phyloP scores from a whole-genome alignment of 2,329 filamentous ascomycete genomes.

The Colletotrichum liriopes region DNA sequence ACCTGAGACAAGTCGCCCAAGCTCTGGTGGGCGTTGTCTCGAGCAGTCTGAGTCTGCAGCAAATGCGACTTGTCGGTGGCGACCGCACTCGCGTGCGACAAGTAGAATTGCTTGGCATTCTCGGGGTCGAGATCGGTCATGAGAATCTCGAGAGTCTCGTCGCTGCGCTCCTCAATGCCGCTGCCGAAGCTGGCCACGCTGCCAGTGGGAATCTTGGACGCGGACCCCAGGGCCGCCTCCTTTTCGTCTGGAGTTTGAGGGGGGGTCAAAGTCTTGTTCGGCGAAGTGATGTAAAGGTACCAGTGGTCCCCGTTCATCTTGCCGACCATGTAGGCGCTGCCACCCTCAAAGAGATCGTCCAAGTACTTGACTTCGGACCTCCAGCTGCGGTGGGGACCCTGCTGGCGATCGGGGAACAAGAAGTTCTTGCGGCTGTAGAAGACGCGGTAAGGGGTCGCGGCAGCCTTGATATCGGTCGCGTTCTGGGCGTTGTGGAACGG shows the following conservation, averaged over 20 bases:
- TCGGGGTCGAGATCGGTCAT: constrained; percentile 81
- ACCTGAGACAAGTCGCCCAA: constrained; percentile 71
- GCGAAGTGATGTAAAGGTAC: constrained; percentile 97
- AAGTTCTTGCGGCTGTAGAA: constrained; percentile 99
- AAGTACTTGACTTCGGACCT: constrained; percentile 94
- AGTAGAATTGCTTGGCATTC: constrained; percentile 80
- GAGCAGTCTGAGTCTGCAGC: constrained; percentile 76
- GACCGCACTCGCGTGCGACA: constrained; percentile 85
- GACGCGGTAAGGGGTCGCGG: constrained; percentile 92
- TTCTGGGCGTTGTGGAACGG: constrained; percentile 81
- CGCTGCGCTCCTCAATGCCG: constrained; percentile 66
- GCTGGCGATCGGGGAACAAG: constrained; percentile 94
- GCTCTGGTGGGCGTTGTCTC: constrained; percentile 71
- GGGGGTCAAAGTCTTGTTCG: constrained; percentile 84
- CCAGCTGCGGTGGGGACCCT: constrained; percentile 96
- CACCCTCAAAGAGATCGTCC: constrained; percentile 91
- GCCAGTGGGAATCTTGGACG: constrained; percentile 71
- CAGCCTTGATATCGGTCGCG: constrained; percentile 77
- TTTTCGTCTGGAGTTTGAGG: constrained; percentile 79
- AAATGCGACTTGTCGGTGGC: constrained; percentile 82
- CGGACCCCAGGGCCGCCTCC: constrained; percentile 46
- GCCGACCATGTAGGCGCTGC: constrained; percentile 99
- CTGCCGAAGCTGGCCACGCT: constrained; percentile 53
- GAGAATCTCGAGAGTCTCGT: constrained; percentile 83
- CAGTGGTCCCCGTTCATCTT: constrained; percentile 99